These are phyloP conservation scores for Myriosclerotinia duriaeana DNA, from an alignment of 2,329 filamentous ascomycete species.

Conservation along the genomic window DNA sequence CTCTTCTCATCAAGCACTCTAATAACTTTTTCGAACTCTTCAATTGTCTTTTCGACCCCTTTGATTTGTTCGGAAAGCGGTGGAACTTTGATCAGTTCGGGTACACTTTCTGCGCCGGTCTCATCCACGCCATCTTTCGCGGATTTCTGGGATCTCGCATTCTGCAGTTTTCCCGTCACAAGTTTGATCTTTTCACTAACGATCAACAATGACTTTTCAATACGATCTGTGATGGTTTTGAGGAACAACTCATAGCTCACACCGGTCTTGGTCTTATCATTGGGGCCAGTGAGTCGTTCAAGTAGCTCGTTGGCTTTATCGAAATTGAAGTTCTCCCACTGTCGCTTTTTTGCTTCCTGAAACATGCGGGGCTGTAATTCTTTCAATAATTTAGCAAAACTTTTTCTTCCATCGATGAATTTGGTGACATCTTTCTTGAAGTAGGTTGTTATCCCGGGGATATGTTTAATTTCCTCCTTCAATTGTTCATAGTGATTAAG, in stretches of 20 bases:
- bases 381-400: neutral
- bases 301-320: neutral
- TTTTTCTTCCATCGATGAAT: neutral
- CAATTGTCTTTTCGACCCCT: neutral
- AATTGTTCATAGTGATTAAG: neutral
- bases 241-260: neutral
- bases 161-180: neutral
- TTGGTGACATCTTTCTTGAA: neutral
- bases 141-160: neutral
- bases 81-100: neutral
- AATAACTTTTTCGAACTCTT: neutral
- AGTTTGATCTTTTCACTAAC: no score
- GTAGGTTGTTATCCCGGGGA: neutral
- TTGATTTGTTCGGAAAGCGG: neutral
- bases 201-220: neutral
- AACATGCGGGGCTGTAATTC: neutral
- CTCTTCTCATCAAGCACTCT: neutral
- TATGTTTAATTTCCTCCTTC: rapidly evolving
- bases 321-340: neutral
- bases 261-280: neutral
- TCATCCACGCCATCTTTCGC: no score
- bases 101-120: neutral
- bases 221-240: neutral
- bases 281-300: neutral
- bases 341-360: neutral